phyloP scores from a whole-genome alignment of 108 stramenopile genomes.

The Nitzschia inconspicua region DNA sequence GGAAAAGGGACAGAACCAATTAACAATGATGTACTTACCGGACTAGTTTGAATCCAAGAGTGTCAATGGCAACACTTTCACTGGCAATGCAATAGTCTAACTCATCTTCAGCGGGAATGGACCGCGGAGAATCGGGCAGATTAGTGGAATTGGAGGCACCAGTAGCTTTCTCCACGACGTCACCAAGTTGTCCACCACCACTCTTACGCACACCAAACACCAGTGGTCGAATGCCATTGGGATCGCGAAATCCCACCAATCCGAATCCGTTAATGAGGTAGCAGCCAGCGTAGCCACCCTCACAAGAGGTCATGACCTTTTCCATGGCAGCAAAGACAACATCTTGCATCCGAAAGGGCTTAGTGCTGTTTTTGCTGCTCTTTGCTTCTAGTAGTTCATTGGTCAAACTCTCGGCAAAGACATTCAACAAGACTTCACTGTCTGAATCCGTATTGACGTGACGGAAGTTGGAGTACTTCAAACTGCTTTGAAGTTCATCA shows the following conservation, averaged over 20 bases:
- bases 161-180: slow-evolving; percentile 23
- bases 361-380: slow-evolving; percentile 11
- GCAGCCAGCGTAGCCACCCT: slow-evolving; percentile 93
- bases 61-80: slow-evolving; percentile 98
- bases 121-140: slow-evolving; percentile 22
- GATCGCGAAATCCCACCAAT: slow-evolving; percentile 95
- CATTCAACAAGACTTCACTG: slow-evolving; percentile 94
- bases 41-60: slow-evolving; percentile 89
- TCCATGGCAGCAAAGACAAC: slow-evolving; percentile 69
- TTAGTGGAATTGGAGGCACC: slow-evolving; percentile 18
- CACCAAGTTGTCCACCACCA: slow-evolving; percentile 31
- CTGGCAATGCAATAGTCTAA: slow-evolving; percentile 88
- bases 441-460: slow-evolving; percentile 98
- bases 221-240: slow-evolving; percentile 96
- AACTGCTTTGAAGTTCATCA: slow-evolving; percentile 54
- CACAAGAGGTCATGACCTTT: slow-evolving; percentile 80
- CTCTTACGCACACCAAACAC: slow-evolving; percentile 79
- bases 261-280: slow-evolving; percentile 95
- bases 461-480: slow-evolving; percentile 49
- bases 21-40: slow-evolving; percentile 42
- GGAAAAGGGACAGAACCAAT: neutral
- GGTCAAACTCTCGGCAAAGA: slow-evolving; percentile 92
- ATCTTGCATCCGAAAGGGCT: slow-evolving; percentile 45
- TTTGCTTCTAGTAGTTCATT: slow-evolving; percentile 26
- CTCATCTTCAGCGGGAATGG: slow-evolving; percentile 20